These are phyloP conservation scores for Apiotrichum domesticum DNA, from an alignment of 1,284 basidiomycete species.

Conservation along the genomic window DNA sequence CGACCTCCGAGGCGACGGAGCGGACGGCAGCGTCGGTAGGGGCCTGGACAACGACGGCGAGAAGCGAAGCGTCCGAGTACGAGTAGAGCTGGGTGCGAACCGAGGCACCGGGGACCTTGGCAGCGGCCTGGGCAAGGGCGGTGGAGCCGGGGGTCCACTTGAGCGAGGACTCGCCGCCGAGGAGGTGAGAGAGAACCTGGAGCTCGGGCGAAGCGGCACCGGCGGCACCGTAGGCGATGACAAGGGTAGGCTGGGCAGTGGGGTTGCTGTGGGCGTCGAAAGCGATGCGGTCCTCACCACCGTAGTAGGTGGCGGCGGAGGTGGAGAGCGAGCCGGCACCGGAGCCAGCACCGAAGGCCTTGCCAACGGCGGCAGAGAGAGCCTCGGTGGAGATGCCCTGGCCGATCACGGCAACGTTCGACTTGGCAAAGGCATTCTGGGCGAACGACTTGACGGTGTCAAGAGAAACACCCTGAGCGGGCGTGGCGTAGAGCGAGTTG, in stretches of 20 bases:
- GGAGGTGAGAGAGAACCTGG: conserved; percentile 67
- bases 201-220: conserved; percentile 60
- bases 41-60: conserved; percentile 63
- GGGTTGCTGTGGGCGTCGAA: conserved; percentile 54
- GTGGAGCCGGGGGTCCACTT: conserved; percentile 77
- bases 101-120: conserved; percentile 46
- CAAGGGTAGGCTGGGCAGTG: conserved; percentile 58
- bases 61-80: conserved; percentile 82
- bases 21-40: conserved; percentile 43
- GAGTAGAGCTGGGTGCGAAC: conserved; percentile 70
- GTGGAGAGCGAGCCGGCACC: conserved; percentile 37
- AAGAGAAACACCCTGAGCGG: conserved; percentile 60
- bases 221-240: conserved; percentile 71
- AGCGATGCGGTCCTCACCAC: conserved; percentile 70
- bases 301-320: conserved; percentile 59
- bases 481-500: conserved; percentile 72
- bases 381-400: conserved; percentile 70
- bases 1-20: conserved; percentile 57
- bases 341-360: conserved; percentile 54
- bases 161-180: conserved; percentile 64
- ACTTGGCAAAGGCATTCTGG: conserved; percentile 62
- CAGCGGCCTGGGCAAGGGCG: conserved; percentile 55
- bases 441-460: conserved; percentile 68
- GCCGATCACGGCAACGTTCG: conserved; percentile 76
- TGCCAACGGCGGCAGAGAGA: conserved; percentile 67